phyloP scores from a whole-genome alignment of 768 basidiomycete genomes.

The Hygrocybe coccinea region DNA sequence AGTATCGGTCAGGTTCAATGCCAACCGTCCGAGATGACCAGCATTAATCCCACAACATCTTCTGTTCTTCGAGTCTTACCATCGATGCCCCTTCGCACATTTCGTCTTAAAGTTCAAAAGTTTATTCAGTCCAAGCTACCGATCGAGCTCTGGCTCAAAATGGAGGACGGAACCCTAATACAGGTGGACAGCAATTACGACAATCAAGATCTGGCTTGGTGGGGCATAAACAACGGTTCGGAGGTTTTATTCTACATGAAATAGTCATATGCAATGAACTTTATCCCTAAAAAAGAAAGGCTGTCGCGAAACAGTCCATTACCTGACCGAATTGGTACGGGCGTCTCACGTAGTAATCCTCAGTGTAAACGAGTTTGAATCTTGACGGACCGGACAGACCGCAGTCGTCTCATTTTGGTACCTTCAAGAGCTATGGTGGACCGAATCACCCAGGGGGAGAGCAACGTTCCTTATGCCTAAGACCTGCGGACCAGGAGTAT shows the following conservation, averaged over 20 bases:
- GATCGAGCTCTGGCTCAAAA: constrained; percentile 51
- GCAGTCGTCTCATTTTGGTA: too few species aligned
- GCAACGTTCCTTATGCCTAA: not conserved
- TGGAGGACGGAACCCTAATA: constrained; percentile 45
- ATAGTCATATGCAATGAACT: not conserved
- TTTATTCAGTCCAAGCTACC: constrained; percentile 31
- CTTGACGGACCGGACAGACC: not conserved
- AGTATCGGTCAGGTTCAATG: constrained; percentile 19
- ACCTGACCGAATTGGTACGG: not conserved
- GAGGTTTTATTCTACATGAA: constrained; percentile 32
- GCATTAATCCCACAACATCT: constrained; percentile 16
- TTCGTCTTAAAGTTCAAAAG: constrained; percentile 64
- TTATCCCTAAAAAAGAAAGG: not conserved
- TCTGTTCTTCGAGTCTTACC: constrained; percentile 53
- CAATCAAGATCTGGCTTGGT: constrained; percentile 57
- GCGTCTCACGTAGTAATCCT: not conserved
- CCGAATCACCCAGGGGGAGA: not conserved
- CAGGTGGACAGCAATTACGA: constrained; percentile 48
- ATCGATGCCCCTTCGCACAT: constrained; percentile 59
- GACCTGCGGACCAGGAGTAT: constrained; percentile 37
- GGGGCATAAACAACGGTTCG: constrained; percentile 59
- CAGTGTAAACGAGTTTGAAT: not conserved
- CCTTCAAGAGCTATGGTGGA: not conserved
- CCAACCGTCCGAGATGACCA: constrained; percentile 11
- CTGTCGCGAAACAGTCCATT: not conserved